Evolutionary conservation across 495 filamentous ascomycete genomes (phyloP).

Genomic region (Pyrenula aspistea): DNA sequence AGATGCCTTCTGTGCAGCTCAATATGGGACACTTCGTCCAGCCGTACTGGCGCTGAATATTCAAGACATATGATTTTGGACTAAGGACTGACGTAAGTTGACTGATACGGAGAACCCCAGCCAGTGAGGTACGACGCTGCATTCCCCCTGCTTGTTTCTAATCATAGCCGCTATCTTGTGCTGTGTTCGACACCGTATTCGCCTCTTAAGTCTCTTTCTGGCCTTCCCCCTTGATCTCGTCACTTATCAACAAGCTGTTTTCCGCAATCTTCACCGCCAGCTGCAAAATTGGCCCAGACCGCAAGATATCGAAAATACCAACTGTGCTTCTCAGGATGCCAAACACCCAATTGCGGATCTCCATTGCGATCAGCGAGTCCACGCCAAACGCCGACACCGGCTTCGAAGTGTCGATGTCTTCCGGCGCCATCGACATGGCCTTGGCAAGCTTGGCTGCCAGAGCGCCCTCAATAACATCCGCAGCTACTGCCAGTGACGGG

Average conservation of each 20-base stretch:
- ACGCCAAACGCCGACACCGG: conserved; percentile 18
- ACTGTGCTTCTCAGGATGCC: conserved; percentile 23
- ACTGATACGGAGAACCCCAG: too few relatives aligned
- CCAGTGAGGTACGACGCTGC: too few relatives aligned
- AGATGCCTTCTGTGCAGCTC: too few relatives aligned
- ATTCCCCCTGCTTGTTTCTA: background rate
- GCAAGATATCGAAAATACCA: conserved; percentile 23
- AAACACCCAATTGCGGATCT: conserved; percentile 26
- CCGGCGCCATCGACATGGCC: conserved; percentile 6
- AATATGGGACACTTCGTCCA: too few relatives aligned
- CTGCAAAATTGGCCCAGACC: conserved; percentile 5
- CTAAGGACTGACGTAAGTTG: too few relatives aligned
- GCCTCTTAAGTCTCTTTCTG: background rate
- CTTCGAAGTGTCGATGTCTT: conserved; percentile 15
- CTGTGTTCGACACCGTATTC: background rate
- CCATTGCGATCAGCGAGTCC: conserved; percentile 28
- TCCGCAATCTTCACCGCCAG: conserved; percentile 10
- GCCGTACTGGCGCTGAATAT: too few relatives aligned
- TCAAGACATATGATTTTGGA: too few relatives aligned
- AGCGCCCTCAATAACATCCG: conserved; percentile 14
- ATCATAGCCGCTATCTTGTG: background rate
- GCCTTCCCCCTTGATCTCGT: background rate
- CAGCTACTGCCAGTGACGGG: conserved; percentile 10
- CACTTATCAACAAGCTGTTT: conserved; percentile 4
- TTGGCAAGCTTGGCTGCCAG: conserved; percentile 12